Conservation (phyloP, 352 stramenopile species). For the Pythium dissimile region DNA sequence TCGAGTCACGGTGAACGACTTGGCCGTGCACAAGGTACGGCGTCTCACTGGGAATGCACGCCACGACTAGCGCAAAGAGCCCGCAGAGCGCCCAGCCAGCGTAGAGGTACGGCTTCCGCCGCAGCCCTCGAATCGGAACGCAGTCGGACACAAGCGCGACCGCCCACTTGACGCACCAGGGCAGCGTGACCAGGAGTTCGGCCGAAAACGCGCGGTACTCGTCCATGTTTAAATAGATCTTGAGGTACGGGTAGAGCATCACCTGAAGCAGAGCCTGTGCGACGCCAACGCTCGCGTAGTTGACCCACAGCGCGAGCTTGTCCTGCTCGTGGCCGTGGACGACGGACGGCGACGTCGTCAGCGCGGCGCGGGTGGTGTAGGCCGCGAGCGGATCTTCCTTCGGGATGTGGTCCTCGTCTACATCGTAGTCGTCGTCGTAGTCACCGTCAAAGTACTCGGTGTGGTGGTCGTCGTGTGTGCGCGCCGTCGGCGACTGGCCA, state of each 20-base stretch:
- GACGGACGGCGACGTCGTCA: conserved; percentile 9
- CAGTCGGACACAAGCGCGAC: conserved; percentile 49
- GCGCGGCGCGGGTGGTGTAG: neutral
- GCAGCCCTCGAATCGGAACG: conserved; percentile 36
- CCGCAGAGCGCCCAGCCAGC: conserved; percentile 44
- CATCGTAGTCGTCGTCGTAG: conserved; percentile 17
- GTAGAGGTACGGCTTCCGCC: conserved; percentile 49
- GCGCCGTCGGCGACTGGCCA: conserved; percentile 7
- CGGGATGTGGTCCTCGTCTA: conserved; percentile 20
- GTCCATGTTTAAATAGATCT: conserved; percentile 71
- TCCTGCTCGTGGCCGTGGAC: conserved; percentile 28
- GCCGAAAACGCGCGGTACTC: conserved; percentile 55
- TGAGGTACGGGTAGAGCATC: conserved; percentile 63
- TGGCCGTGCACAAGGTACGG: conserved; percentile 36
- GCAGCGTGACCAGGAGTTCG: conserved; percentile 49
- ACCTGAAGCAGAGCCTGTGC: conserved; percentile 55
- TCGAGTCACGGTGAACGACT: conserved; percentile 36
- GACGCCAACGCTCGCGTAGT: conserved; percentile 49
- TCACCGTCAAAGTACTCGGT: conserved; percentile 7
- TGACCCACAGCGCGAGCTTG: conserved; percentile 43
- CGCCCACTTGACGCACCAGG: conserved; percentile 57
- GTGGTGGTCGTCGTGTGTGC: conserved; percentile 3
- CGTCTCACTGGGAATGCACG: conserved; percentile 26
- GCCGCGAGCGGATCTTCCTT: conserved; percentile 16
- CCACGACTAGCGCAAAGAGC: conserved; percentile 42